Base-by-base conservation (phyloP, 495 filamentous ascomycete genomes). In the Astrocystis sublimbata region DNA sequence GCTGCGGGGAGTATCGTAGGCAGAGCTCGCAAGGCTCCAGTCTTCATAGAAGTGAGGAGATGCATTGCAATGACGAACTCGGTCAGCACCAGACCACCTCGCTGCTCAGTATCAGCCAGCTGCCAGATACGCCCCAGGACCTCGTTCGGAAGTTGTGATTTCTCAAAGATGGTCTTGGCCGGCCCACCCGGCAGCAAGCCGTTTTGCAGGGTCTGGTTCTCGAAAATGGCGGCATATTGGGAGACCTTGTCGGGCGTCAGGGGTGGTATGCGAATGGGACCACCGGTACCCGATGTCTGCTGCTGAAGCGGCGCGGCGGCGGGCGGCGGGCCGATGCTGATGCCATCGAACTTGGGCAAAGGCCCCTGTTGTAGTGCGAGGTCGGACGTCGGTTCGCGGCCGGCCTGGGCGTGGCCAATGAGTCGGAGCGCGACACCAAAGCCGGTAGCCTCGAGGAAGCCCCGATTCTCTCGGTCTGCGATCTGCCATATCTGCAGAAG, bases 1-100 rank as follows among this genome's bases (percentile, higher is more conserved):
- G 89, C 89, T 17, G 90, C 85, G 26, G 96, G 96, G 2, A 98
- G 83, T 36, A 89, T 87, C 59, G 80, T 88, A 24, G 94, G 94
- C 62, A 98, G 80, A 46, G 83, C 89, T 57, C 88, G 85, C 73
- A 98, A 80, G 6, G 84, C 81, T 26, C 93, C 90, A 23, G 86
- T 89, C 78, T 93, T 96, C 73, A 87, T 92, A 6, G 93, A 97
- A 5, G 90, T 90, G 54, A 98, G 80, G 30, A 98, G 82, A 77
- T 98, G 94, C 94, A 98, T 98, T 10, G 96, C 93, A 67, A 98
- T 94, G 67, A 97, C 89, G 73, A 98, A 98, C 62, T 98, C 94
- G 12, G 92, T 93, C 65, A 86, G 80, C 63, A 90, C 90, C n/a
- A 98, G 84, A 35, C 87, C 87, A 26, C 94, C 96, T 54, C 92